These are phyloP conservation scores for Pezicula carpinea DNA, from an alignment of 2,329 filamentous ascomycete genomes.

Conservation along the genomic window DNA sequence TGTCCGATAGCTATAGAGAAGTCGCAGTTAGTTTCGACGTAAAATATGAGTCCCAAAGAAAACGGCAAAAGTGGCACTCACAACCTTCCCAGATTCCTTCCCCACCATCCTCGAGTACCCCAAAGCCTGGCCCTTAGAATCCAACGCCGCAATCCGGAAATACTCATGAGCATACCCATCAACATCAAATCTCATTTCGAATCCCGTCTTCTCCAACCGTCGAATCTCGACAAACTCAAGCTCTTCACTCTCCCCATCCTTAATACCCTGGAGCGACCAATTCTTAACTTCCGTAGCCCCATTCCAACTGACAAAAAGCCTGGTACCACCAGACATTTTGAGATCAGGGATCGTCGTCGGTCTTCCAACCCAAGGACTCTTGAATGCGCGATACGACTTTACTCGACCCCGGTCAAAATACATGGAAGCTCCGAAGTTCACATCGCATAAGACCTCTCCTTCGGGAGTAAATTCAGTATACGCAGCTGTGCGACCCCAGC, in stretches of 20 bases:
- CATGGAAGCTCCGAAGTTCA: slow-evolving; percentile 13
- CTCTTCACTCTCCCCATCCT: not conserved
- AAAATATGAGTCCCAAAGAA: too few species aligned
- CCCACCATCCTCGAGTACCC: not conserved
- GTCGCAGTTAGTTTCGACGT: too few species aligned
- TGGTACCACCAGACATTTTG: slow-evolving; percentile 13
- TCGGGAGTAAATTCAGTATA: slow-evolving; percentile 11
- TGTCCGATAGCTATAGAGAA: too few species aligned
- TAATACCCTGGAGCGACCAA: slow-evolving; percentile 29
- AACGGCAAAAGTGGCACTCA: too few species aligned
- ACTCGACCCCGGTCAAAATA: slow-evolving; percentile 17
- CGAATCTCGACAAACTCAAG: not conserved
- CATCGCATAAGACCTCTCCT: slow-evolving; percentile 29
- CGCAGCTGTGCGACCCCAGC: slow-evolving; percentile 1
- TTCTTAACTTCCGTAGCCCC: slow-evolving; percentile 38
- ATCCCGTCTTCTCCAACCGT: not conserved
- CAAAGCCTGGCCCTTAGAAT: not conserved
- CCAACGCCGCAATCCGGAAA: slow-evolving; percentile 2
- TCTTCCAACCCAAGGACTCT: slow-evolving; percentile 30
- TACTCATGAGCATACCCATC: not conserved
- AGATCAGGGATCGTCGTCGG: slow-evolving; percentile 29
- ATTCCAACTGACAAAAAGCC: slow-evolving; percentile 46
- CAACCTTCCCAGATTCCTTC: not conserved
- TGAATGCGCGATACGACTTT: slow-evolving; percentile 32
- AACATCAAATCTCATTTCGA: slow-evolving; percentile 3